These are phyloP conservation scores for Ogataea saltuana DNA, from an alignment of 805 yeast genomes.

Conservation along the genomic window DNA sequence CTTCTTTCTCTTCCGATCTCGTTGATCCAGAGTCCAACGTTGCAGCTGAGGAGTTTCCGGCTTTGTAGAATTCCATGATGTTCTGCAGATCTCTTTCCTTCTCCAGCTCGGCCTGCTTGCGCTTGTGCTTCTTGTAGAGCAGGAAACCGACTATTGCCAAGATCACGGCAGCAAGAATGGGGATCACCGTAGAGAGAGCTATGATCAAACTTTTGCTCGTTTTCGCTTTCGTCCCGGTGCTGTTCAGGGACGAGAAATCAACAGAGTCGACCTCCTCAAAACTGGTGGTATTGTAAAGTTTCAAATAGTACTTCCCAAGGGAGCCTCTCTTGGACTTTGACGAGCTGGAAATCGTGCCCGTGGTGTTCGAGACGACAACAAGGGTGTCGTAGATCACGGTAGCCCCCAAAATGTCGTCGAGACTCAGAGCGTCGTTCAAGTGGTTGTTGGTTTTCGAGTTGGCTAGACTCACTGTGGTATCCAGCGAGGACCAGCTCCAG, in stretches of 20 bases:
- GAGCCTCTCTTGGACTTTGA: conserved; percentile 23
- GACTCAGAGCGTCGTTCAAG: conserved; percentile 25
- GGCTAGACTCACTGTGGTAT: conserved; percentile 26
- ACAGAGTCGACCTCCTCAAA: conserved; percentile 37
- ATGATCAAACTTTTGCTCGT: conserved; percentile 38
- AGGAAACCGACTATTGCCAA: conserved; percentile 33
- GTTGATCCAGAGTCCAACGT: conserved; percentile 22
- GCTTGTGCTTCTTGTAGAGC: conserved; percentile 32
- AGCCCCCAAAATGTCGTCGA: conserved; percentile 44
- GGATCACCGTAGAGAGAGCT: conserved; percentile 48
- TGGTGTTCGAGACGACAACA: conserved; percentile 39
- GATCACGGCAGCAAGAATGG: conserved; percentile 40
- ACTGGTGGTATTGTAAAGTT: conserved; percentile 43
- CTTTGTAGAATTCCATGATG: conserved; percentile 36
- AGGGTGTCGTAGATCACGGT: conserved; percentile 53
- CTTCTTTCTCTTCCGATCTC: conserved; percentile 4
- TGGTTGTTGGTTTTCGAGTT: conserved; percentile 26
- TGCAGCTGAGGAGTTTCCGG: conserved; percentile 27
- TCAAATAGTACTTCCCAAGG: conserved; percentile 33
- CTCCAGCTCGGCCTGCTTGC: conserved; percentile 29
- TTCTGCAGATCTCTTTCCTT: conserved; percentile 33
- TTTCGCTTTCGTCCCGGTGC: conserved; percentile 10
- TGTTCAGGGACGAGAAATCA: conserved; percentile 32
- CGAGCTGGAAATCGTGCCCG: conserved; percentile 6
- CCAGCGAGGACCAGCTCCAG: conserved; percentile 46